Percentiles rank a stretch among this genome's conserved stretches.
phyloP scores from a whole-genome alignment of 2,329 filamentous ascomycete species.

The Trichoderma sp. region DNA sequence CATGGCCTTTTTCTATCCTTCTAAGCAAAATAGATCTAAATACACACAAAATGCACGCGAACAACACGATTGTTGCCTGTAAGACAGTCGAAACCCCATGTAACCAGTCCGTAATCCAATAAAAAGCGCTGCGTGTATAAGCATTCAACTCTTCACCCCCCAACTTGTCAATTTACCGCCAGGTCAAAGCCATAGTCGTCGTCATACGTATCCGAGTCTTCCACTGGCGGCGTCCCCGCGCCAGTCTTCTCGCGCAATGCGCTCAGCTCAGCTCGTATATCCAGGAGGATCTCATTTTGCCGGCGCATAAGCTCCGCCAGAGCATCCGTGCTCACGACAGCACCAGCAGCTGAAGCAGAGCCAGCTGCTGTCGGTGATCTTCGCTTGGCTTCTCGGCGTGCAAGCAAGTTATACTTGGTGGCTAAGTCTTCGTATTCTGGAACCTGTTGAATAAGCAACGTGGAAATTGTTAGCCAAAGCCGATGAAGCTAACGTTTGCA shows the following conservation, averaged over 20 bases:
- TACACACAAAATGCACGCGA: background rate
- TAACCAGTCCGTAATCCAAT: background rate
- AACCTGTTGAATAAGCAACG: background rate
- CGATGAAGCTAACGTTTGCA: background rate
- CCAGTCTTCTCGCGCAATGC: slow-evolving; percentile 20
- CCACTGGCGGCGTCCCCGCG: slow-evolving; percentile 10
- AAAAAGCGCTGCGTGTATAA: background rate
- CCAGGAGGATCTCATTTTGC: slow-evolving; percentile 21
- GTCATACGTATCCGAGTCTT: slow-evolving; percentile 10
- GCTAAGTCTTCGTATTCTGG: slow-evolving; percentile 19
- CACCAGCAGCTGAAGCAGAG: background rate
- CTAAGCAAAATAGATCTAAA: background rate
- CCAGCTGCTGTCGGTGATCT: slow-evolving; percentile 11
- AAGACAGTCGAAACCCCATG: background rate
- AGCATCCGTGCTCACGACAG: slow-evolving; percentile 7
- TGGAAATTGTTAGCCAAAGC: background rate
- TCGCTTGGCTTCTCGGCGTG: slow-evolving; percentile 19
- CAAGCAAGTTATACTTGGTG: slow-evolving; percentile 20
- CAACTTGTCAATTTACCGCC: background rate
- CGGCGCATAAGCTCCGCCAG: slow-evolving; percentile 20
- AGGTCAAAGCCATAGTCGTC: slow-evolving; percentile 16
- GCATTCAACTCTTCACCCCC: background rate
- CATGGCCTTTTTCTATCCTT: background rate
- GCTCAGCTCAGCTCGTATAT: slow-evolving; percentile 20
- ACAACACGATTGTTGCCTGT: background rate